phyloP scores from a whole-genome alignment of 768 basidiomycete genomes.

The Asterophora lycoperdoides region DNA sequence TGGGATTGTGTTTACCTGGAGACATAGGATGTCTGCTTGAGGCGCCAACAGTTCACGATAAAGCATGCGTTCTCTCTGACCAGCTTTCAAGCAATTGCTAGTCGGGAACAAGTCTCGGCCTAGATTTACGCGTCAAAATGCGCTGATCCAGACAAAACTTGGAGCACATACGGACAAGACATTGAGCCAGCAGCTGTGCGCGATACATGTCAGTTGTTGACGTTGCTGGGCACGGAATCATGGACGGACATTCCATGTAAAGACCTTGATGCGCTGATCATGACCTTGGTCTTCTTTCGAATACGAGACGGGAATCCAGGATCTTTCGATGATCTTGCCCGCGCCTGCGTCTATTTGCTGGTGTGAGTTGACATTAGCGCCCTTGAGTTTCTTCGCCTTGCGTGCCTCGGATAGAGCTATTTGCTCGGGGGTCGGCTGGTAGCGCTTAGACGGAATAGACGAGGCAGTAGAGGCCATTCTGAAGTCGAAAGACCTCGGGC shows the following conservation, averaged over 20 bases:
- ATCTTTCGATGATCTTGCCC: conserved; percentile 29
- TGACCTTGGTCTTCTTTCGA: conserved; percentile 17
- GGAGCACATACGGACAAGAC: conserved; percentile 64
- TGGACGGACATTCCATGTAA: conserved; percentile 81
- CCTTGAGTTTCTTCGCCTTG: conserved; percentile 36
- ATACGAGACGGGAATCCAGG: conserved; percentile 35
- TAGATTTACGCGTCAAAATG: conserved; percentile 22
- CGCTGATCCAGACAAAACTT: neutral
- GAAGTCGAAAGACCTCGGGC: neutral
- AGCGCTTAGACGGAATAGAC: conserved; percentile 7
- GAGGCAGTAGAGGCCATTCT: conserved; percentile 10
- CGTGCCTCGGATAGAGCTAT: conserved; percentile 50
- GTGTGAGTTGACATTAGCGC: neutral
- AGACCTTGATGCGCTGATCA: conserved; percentile 44
- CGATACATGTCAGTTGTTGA: conserved; percentile 12
- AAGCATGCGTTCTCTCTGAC: conserved; percentile 71
- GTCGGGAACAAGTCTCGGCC: conserved; percentile 80
- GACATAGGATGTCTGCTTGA: conserved; percentile 77
- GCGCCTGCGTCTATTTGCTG: conserved; percentile 13
- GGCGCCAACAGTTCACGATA: conserved; percentile 69
- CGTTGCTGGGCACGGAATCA: conserved; percentile 2
- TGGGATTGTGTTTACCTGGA: conserved; percentile 53
- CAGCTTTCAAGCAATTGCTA: conserved; percentile 79
- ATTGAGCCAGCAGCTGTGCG: conserved; percentile 69
- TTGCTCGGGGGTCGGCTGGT: conserved; percentile 47